phyloP scores from a whole-genome alignment of 2,329 filamentous ascomycete species.

The Fusarium sp. region DNA sequence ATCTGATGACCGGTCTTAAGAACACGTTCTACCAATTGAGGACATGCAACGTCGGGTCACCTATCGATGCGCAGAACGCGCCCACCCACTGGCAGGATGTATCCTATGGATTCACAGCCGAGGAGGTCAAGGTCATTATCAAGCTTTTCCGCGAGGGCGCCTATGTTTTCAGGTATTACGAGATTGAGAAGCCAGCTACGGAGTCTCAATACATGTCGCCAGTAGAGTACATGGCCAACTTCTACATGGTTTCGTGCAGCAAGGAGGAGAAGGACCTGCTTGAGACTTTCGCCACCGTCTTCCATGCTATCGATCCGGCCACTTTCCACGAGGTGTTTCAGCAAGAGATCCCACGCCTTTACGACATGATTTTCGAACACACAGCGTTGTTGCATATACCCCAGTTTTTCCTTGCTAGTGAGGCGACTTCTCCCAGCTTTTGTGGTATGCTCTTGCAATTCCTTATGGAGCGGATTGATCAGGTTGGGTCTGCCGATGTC shows the following conservation, averaged over 20 bases:
- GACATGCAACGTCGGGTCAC: constrained; percentile 80
- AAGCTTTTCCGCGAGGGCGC: constrained; percentile 98
- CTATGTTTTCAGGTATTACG: constrained; percentile 96
- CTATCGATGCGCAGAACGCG: constrained; percentile 80
- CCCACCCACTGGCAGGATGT: constrained; percentile 95
- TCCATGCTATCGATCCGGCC: constrained; percentile 97
- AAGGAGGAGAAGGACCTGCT: constrained; percentile 98
- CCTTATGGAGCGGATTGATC: constrained; percentile 94
- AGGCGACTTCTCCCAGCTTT: constrained; percentile 96
- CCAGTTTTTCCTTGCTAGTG: constrained; percentile 98
- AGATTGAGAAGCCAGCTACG: constrained; percentile 80
- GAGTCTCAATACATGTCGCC: constrained; percentile 83
- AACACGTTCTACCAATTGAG: constrained; percentile 96
- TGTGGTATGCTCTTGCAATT: constrained; percentile 98
- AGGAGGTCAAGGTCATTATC: constrained; percentile 95
- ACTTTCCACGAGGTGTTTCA: constrained; percentile 99
- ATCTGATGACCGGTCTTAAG: constrained; percentile 93
- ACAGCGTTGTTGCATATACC: constrained; percentile 93
- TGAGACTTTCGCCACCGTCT: constrained; percentile 97
- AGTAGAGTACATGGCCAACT: constrained; percentile 92
- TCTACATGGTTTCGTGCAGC: constrained; percentile 91
- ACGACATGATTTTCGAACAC: constrained; percentile 98
- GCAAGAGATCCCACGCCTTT: constrained; percentile 94
- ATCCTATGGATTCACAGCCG: constrained; percentile 94
- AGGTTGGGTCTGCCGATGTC: constrained; percentile 91